Percentiles rank a stretch among this genome's conserved stretches.
phyloP scores from a whole-genome alignment of 768 basidiomycete species.

The Porpolomopsis calyptriformis region DNA sequence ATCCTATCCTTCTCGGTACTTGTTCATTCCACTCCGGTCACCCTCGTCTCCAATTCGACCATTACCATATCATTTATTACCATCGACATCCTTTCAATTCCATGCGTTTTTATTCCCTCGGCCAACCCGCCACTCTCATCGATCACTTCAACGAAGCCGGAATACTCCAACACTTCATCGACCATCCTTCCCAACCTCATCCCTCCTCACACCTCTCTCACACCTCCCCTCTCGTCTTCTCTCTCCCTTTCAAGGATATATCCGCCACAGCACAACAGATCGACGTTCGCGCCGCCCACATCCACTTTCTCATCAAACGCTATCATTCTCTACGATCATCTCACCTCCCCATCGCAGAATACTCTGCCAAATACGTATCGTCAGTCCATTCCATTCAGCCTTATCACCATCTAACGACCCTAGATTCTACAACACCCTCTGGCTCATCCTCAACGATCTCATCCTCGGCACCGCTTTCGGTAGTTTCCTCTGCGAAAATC shows the following conservation, averaged over 20 bases:
- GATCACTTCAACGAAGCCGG: not conserved
- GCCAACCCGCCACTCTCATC: constrained; percentile 16
- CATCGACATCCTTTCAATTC: constrained; percentile 40
- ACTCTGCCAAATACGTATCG: constrained; percentile 50
- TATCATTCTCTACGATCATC: constrained; percentile 29
- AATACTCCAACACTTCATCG: not conserved
- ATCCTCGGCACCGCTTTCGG: constrained; percentile 73
- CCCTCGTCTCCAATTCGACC: not conserved
- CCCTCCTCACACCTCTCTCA: constrained; percentile 9
- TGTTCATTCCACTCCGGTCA: constrained; percentile 19
- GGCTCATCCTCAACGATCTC: constrained; percentile 85
- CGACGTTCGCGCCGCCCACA: constrained; percentile 45
- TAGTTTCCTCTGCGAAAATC: constrained; percentile 59
- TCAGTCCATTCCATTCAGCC: not conserved
- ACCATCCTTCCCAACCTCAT: constrained; percentile 2
- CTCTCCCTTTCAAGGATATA: too few species aligned
- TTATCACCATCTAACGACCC: not conserved
- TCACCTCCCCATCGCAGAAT: constrained; percentile 27
- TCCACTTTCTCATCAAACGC: constrained; percentile 32
- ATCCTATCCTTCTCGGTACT: constrained; percentile 25
- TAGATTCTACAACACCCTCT: constrained; percentile 86
- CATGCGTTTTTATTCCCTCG: constrained; percentile 55
- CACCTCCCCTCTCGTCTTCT: constrained; percentile 5
- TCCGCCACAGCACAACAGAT: constrained; percentile 64
- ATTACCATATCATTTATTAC: constrained; percentile 36